Percentiles rank a stretch among this genome's conserved stretches.
Conservation (phyloP, 805 yeast species). For the Yarrowia sp. region DNA sequence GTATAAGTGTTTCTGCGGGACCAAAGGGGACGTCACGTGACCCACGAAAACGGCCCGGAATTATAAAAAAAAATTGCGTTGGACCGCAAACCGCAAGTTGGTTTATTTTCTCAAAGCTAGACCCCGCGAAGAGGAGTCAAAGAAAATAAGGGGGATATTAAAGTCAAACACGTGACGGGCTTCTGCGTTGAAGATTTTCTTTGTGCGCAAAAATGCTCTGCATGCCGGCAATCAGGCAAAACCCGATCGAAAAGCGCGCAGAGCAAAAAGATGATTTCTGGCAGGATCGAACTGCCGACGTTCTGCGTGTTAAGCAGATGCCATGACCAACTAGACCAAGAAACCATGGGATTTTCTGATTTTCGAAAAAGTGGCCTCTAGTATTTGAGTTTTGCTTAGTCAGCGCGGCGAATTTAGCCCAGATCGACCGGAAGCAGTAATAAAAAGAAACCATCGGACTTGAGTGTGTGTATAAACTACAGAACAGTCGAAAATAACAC, state of each 20-base stretch:
- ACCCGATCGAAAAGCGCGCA: no score
- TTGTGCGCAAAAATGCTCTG: background rate
- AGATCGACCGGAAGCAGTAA: no score
- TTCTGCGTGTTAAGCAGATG: slow-evolving; percentile 99
- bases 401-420: background rate
- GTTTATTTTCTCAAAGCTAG: background rate
- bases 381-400: background rate
- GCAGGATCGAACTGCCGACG: slow-evolving; percentile 99
- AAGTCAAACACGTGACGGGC: slow-evolving; percentile 3
- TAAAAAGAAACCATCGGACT: no score
- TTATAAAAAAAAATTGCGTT: no score
- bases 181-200: background rate
- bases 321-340: slow-evolving; percentile 98
- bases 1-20: no score
- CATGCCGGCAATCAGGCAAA: no score
- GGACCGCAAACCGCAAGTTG: no score
- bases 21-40: no score
- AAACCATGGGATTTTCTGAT: background rate
- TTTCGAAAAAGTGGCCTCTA: background rate
- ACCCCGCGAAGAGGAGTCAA: no score
- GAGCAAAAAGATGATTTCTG: slow-evolving; percentile 1
- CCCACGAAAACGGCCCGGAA: background rate
- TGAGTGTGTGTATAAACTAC: no score
- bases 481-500: no score
- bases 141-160: slow-evolving; percentile 1